These are phyloP conservation scores for Copromyces sp. DNA, from an alignment of 495 filamentous ascomycete genomes.

Conservation along the genomic window DNA sequence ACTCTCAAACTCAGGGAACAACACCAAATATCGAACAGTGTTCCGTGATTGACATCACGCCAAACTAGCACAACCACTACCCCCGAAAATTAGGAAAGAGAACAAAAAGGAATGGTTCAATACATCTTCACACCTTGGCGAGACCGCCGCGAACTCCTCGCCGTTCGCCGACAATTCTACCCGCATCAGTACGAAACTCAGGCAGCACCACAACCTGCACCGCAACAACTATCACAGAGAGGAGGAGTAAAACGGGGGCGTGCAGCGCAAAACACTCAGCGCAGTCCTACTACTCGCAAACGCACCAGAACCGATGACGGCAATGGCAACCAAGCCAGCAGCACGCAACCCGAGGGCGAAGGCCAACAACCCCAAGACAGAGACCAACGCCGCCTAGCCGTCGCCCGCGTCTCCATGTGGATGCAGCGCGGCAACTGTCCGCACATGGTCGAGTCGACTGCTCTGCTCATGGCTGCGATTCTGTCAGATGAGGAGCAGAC, in stretches of 20 bases:
- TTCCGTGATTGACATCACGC: background rate
- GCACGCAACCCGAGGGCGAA: background rate
- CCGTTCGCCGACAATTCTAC: constrained; percentile 59
- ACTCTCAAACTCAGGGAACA: background rate
- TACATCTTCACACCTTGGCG: constrained; percentile 78
- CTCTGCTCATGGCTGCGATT: constrained; percentile 62
- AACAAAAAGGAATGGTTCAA: constrained; percentile 47
- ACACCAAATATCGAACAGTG: background rate
- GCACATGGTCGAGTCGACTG: constrained; percentile 73
- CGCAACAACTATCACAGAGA: background rate
- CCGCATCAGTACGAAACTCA: constrained; percentile 17
- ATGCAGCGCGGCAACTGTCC: constrained; percentile 64
- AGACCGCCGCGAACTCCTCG: constrained; percentile 50
- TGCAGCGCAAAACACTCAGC: background rate
- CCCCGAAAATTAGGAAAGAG: background rate
- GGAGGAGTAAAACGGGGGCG: background rate
- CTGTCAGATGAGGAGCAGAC: constrained; percentile 51
- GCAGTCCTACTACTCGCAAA: background rate
- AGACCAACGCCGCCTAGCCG: constrained; percentile 23
- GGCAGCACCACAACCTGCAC: constrained; percentile 1
- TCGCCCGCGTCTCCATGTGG: constrained; percentile 44
- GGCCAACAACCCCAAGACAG: background rate
- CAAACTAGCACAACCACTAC: background rate
- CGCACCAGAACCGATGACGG: background rate
- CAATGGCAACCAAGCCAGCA: background rate